Percentiles rank a stretch among this genome's conserved stretches.
These are phyloP conservation scores for Zymoseptoria ardabiliae DNA, from an alignment of 2,329 filamentous ascomycete genomes.

Conservation along the genomic window DNA sequence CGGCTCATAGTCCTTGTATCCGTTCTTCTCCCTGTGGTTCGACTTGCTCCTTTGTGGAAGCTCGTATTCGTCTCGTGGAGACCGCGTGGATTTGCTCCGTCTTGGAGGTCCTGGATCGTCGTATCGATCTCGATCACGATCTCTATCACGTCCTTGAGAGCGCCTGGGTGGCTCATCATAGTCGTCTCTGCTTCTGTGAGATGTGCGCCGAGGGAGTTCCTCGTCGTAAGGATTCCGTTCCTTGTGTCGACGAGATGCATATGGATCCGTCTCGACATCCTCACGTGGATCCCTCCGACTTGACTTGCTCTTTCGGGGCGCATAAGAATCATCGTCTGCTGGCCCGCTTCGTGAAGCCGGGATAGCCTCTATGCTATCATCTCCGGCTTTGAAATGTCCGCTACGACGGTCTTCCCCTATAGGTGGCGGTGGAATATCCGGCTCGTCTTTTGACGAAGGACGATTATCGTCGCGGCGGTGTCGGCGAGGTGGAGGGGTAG, in stretches of 20 bases:
- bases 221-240: not conserved
- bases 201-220: not conserved
- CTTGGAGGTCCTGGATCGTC: slow-evolving; percentile 11
- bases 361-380: not conserved
- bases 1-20: slow-evolving; percentile 5
- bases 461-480: slow-evolving; percentile 6
- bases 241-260: not conserved
- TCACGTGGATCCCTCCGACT: not conserved
- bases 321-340: not conserved
- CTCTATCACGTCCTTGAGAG: slow-evolving; percentile 7
- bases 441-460: slow-evolving; percentile 7
- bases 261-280: not conserved
- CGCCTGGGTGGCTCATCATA: slow-evolving; percentile 7
- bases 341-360: not conserved
- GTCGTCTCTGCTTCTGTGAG: slow-evolving; percentile 3
- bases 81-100: slow-evolving; percentile 7
- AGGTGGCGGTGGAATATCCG: slow-evolving; percentile 17
- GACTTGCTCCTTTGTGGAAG: slow-evolving; percentile 11
- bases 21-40: not conserved
- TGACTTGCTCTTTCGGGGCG: not conserved
- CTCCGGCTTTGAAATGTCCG: not conserved
- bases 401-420: slow-evolving; percentile 14
- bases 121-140: slow-evolving; percentile 4
- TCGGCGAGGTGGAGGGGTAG: slow-evolving; percentile 6
- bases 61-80: slow-evolving; percentile 3